Conservation (phyloP, 2,329 filamentous ascomycete genomes). For the Alternaria alternata region DNA sequence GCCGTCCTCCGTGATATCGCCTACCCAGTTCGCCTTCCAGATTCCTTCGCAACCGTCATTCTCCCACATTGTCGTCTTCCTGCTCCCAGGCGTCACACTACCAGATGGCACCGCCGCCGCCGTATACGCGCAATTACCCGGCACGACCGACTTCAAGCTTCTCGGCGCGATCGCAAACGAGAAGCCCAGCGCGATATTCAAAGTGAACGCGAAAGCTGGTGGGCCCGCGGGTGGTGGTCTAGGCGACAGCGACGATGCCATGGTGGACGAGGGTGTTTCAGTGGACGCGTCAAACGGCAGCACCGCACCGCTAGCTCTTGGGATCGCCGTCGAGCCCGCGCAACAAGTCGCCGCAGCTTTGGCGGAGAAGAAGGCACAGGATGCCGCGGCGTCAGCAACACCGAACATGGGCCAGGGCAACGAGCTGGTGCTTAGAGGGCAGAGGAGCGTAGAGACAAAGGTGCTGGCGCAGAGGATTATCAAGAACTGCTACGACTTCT, state of each 20-base stretch:
- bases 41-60: constrained; percentile 70
- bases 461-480: constrained; percentile 92
- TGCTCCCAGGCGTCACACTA: constrained; percentile 79
- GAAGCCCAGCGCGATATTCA: constrained; percentile 93
- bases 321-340: constrained; percentile 81
- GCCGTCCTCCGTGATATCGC: constrained; percentile 60
- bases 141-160: constrained; percentile 73
- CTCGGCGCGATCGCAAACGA: constrained; percentile 88
- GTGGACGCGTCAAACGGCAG: constrained; percentile 19
- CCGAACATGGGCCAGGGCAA: constrained; percentile 34
- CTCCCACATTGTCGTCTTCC: constrained; percentile 84
- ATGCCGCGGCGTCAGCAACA: constrained; percentile 39
- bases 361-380: constrained; percentile 62
- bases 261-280: constrained; percentile 52
- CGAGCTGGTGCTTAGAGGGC: constrained; percentile 49
- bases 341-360: constrained; percentile 75
- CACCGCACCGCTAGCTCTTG: constrained; percentile 67
- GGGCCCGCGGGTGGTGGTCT: constrained; percentile 49
- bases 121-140: constrained; percentile 83
- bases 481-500: constrained; percentile 95
- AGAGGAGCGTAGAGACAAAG: constrained; percentile 68
- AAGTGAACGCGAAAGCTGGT: constrained; percentile 61
- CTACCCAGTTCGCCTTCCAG: constrained; percentile 70
- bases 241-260: constrained; percentile 60
- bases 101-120: constrained; percentile 82